A percentile compares a stretch with the other conserved stretches of the same genome.
Evolutionary conservation across 305 asterid species (phyloP).

Genomic region (Ajuga reptans): DNA sequence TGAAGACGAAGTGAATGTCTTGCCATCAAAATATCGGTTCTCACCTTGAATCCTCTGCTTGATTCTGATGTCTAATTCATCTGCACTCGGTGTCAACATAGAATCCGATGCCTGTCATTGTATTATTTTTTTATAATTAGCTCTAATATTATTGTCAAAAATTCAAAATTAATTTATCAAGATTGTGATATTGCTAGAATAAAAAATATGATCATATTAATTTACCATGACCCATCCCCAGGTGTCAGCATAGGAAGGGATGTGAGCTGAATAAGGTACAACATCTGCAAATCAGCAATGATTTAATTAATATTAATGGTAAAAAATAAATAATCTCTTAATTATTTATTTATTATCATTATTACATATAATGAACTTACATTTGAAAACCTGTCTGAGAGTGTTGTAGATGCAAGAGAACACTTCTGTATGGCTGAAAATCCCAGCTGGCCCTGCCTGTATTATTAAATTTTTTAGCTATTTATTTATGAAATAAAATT

Average conservation of each 20-base stretch:
- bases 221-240: conserved; percentile 99
- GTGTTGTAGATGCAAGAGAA: conserved; percentile 90
- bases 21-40: conserved; percentile 73
- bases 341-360: not conserved
- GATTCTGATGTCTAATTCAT: conserved; percentile 66
- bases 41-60: conserved; percentile 70
- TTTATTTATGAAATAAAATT: too few species aligned
- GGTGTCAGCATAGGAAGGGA: conserved; percentile 90
- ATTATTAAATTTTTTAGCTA: not conserved
- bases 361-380: conserved; percentile 34
- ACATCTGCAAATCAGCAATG: conserved; percentile 55
- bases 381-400: conserved; percentile 76
- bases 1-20: conserved; percentile 72
- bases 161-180: not conserved
- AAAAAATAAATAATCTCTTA: not conserved
- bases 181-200: too few species aligned
- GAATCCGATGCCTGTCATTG: conserved; percentile 61
- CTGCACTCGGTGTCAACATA: conserved; percentile 41
- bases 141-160: not conserved
- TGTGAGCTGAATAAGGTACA: conserved; percentile 87
- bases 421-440: conserved; percentile 87
- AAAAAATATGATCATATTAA: too few species aligned
- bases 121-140: not conserved
- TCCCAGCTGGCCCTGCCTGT: conserved; percentile 96
- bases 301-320: not conserved